Percentiles rank a stretch among this genome's conserved stretches.
These are phyloP conservation scores for Colletotrichum gloeosporioides DNA, from an alignment of 2,329 filamentous ascomycete species.

Conservation along the genomic window DNA sequence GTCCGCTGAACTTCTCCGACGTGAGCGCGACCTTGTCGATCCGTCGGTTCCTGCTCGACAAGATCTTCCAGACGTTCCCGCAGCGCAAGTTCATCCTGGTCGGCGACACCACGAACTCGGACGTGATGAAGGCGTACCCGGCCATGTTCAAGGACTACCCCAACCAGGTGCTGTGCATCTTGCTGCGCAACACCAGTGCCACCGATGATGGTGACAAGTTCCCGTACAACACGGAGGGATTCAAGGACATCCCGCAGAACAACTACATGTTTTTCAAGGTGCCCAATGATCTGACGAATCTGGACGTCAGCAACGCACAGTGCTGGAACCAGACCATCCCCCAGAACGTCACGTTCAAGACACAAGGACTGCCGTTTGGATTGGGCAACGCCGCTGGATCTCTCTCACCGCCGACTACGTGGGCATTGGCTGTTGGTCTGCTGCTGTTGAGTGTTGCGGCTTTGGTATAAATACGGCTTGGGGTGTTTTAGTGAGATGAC, in stretches of 20 bases:
- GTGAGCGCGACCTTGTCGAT: constrained; percentile 74
- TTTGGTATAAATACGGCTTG: constrained; percentile 23
- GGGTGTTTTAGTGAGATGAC: not conserved
- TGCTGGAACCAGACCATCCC: constrained; percentile 69
- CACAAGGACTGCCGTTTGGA: constrained; percentile 63
- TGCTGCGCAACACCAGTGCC: constrained; percentile 74
- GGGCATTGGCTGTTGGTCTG: constrained; percentile 24
- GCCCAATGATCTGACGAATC: constrained; percentile 68
- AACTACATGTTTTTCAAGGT: constrained; percentile 83
- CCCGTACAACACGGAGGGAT: constrained; percentile 77
- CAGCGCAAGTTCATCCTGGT: constrained; percentile 77
- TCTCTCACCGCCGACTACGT: constrained; percentile 24
- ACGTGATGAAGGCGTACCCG: constrained; percentile 73
- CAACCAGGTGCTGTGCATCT: constrained; percentile 77
- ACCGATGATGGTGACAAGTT: constrained; percentile 73
- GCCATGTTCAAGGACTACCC: constrained; percentile 70
- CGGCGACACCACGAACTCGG: constrained; percentile 77
- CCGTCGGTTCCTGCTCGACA: constrained; percentile 71
- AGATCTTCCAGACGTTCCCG: constrained; percentile 78
- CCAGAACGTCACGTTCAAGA: constrained; percentile 75
- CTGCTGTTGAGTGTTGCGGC: constrained; percentile 24
- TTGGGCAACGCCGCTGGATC: constrained; percentile 39
- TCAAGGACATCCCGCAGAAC: constrained; percentile 68
- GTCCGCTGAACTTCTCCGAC: constrained; percentile 82
- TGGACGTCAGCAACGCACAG: constrained; percentile 72